These are phyloP conservation scores for Botrytis hyacinthi DNA, from an alignment of 2,329 filamentous ascomycete genomes.

Conservation along the genomic window DNA sequence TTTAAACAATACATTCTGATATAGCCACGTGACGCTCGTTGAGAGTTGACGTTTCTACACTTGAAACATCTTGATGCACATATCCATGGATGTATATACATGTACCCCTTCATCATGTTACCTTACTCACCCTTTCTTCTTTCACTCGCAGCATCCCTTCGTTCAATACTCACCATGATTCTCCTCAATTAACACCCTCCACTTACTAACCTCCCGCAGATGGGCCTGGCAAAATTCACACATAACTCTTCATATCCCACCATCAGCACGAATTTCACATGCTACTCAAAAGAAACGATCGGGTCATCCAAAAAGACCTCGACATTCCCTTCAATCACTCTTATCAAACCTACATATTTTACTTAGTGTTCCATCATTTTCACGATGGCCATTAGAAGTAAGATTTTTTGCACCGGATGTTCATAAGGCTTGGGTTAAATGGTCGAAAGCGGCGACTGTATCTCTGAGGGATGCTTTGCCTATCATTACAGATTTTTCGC, in stretches of 20 bases:
- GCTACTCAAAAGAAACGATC: conserved; percentile 52
- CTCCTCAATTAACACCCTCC: too few species aligned
- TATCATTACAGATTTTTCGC: conserved; percentile 33
- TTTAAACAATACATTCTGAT: background rate
- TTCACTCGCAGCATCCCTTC: background rate
- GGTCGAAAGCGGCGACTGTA: conserved; percentile 41
- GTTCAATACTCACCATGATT: too few species aligned
- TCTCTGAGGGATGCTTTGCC: conserved; percentile 28
- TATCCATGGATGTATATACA: background rate
- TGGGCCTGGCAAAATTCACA: conserved; percentile 93
- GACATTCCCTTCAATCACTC: conserved; percentile 62
- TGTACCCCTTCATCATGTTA: background rate
- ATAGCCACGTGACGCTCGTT: background rate
- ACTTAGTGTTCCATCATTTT: conserved; percentile 75
- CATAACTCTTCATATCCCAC: conserved; percentile 72
- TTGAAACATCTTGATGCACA: background rate
- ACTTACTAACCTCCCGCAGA: conserved; percentile 45
- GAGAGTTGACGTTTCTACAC: background rate
- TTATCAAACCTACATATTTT: conserved; percentile 80
- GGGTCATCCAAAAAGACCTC: conserved; percentile 56
- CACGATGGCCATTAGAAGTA: conserved; percentile 75
- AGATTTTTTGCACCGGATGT: conserved; percentile 76
- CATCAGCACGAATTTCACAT: conserved; percentile 56
- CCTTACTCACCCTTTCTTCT: background rate
- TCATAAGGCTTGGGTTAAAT: conserved; percentile 64